Evolutionary conservation across 176 grass and related monocot species (phyloP), one percentile per base, ranked within the genome.

Genomic region (Cymbopogon citratus): DNA sequence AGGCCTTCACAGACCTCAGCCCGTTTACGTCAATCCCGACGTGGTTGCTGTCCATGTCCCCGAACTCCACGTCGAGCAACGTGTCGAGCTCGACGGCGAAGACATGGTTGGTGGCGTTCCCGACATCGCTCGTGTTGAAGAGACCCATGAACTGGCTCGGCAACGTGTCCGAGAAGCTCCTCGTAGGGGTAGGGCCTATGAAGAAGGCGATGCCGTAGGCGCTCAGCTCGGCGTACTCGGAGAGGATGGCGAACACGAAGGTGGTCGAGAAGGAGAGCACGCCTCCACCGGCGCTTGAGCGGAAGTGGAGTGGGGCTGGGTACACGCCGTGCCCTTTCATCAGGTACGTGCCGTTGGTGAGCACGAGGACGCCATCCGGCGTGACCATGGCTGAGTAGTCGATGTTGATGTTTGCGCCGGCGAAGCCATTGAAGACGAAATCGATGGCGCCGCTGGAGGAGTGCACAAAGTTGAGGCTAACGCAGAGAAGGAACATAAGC

Each of bases 11-110:
- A 8, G 66, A 69, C 35, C 10, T 23, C 10, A 69, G 66, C 35
- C 66, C 26, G 59, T 79, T 23, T 5, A 66, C n/a, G 61, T 79
- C 26, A 2, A 79, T 45, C 6, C 86, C 85, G 12, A 79, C 66
- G 26, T 82, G 67, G 46, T 44, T 63, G 48, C 16, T 19, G 48
- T 51, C 48, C 1, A 19, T 18, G 48, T 51, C 48, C 48, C 16
- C 16, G 16, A 51, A 51, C 44, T 46, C 44, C 12, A 44, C 41
- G 45, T 48, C 0, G 14, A 48, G 48, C 1, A 7, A 5, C 5
- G 12, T 68, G 65, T 69, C 38, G 9, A 69, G 21, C 48, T 51
- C 48, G 35, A 69, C 34, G 9, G 19, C 19, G 9, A 69, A 39
- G 19, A 40, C 36, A 10, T 69, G 66, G 66, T 21, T 69, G 66